Evolutionary conservation across 345 rosid species (phyloP), one percentile per base, ranked within the genome.

Genomic region (Draba incana): DNA sequence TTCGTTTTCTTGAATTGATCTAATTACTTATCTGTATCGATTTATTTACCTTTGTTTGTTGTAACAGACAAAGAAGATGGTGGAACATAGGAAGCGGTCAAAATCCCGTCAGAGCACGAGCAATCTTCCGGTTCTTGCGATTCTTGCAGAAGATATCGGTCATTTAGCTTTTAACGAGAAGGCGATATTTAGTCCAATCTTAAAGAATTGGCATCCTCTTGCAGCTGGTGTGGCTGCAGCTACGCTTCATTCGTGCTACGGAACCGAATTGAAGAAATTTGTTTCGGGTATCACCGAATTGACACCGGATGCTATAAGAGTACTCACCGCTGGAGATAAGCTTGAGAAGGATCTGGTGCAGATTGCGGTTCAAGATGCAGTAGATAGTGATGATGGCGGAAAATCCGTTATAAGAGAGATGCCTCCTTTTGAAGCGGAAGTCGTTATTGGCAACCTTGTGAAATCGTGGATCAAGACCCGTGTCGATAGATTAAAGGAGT

Each of bases 331-430:
- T 64, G 96, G 98, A 39, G 99, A 91, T 78, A 91, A 84, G 64
- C 81, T 91, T 78, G 99, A 94, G 84, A 89, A 91, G 71, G 97
- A 94, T 84, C 95, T 94, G 66, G 99, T 94, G 56, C 99, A 89
- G 78, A 92, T 94, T 50, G 99, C 99, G 1, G 98, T 94, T 60
- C 92, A 88, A 81, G 97, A 91, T 72, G 85, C 98, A 0, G 99
- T 89, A 53, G 87, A 94, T 47, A 89, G 98, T 67, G 99, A 94
- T 70, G 99, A 94, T 84, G 99, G 99, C 8, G 99, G 99, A 62
- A 94, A 89, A 79, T 88, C 98, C 2, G 85, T 94, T 64, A 94
- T 94, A 66, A 86, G 86, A 77, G 97, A 94, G 79, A 94, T 94
- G 99, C 92, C 97, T 71, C 99, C 99, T 62, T 94, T 75, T 44